These are phyloP conservation scores for Claviceps arundinis DNA, from an alignment of 2,329 filamentous ascomycete species.

Conservation along the genomic window DNA sequence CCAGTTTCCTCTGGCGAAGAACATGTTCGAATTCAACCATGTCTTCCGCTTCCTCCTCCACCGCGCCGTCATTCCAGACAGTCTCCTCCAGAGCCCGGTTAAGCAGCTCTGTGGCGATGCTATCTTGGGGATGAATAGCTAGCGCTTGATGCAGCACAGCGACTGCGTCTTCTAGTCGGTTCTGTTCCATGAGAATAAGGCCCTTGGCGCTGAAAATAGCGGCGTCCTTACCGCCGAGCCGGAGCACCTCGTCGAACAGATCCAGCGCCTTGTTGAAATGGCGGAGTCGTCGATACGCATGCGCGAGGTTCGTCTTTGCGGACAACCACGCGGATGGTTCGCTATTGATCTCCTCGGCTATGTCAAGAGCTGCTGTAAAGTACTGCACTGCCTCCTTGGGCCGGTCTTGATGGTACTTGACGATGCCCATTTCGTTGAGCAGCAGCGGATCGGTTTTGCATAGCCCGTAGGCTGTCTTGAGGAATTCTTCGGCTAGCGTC, in stretches of 20 bases:
- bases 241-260: slow-evolving; percentile 77
- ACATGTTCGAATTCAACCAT: slow-evolving; percentile 38
- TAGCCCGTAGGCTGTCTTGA: slow-evolving; percentile 74
- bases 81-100: slow-evolving; percentile 57
- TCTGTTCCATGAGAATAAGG: slow-evolving; percentile 68
- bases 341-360: slow-evolving; percentile 69
- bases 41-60: slow-evolving; percentile 33
- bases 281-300: slow-evolving; percentile 65
- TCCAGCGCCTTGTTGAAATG: slow-evolving; percentile 57
- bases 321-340: slow-evolving; percentile 73
- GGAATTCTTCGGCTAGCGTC: slow-evolving; percentile 83
- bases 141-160: slow-evolving; percentile 74
- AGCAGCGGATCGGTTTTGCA: slow-evolving; percentile 79
- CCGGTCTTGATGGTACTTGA: slow-evolving; percentile 84
- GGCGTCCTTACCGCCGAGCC: slow-evolving; percentile 67
- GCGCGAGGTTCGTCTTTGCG: slow-evolving; percentile 77
- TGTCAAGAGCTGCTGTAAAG: slow-evolving; percentile 63
- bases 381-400: slow-evolving; percentile 62
- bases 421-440: slow-evolving; percentile 89
- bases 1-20: slow-evolving; percentile 32
- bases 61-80: slow-evolving; percentile 30
- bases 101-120: slow-evolving; percentile 66
- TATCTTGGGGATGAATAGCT: slow-evolving; percentile 65
- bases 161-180: slow-evolving; percentile 62
- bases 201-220: slow-evolving; percentile 73